Evolutionary conservation across 2,329 filamentous ascomycete species (phyloP).

Genomic region (Aspergillus sclerotialis): DNA sequence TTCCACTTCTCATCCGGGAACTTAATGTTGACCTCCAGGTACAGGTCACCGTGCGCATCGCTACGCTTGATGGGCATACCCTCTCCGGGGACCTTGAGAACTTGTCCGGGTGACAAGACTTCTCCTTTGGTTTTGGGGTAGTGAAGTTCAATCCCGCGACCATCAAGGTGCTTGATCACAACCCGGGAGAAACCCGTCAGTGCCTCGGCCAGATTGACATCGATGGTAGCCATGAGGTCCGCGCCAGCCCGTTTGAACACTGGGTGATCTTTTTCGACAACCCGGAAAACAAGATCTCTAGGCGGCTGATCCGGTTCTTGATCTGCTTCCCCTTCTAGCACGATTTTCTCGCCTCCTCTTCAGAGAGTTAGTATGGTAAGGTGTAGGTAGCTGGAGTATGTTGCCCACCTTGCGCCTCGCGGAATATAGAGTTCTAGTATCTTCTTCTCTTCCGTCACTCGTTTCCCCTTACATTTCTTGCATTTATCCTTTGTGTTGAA

Average conservation of each 20-base stretch:
- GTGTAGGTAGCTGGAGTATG: too few species aligned
- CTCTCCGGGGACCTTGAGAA: slow-evolving; percentile 79
- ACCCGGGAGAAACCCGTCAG: slow-evolving; percentile 84
- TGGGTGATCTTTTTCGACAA: slow-evolving; percentile 75
- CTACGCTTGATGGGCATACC: slow-evolving; percentile 91
- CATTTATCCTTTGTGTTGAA: slow-evolving; percentile 96
- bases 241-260: slow-evolving; percentile 74
- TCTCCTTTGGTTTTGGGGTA: slow-evolving; percentile 71
- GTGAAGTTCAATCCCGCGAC: slow-evolving; percentile 75
- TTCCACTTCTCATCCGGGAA: slow-evolving; percentile 88
- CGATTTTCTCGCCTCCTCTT: slow-evolving; percentile 75
- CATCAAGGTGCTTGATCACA: slow-evolving; percentile 87
- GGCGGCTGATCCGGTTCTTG: slow-evolving; percentile 83
- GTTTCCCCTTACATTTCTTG: slow-evolving; percentile 96
- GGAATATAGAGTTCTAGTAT: slow-evolving; percentile 95
- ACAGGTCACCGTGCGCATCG: slow-evolving; percentile 79
- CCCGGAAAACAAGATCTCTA: slow-evolving; percentile 85
- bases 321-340: slow-evolving; percentile 88
- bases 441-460: slow-evolving; percentile 82
- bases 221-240: slow-evolving; percentile 75
- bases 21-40: slow-evolving; percentile 74
- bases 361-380: slow-evolving; percentile 10
- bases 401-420: slow-evolving; percentile 64
- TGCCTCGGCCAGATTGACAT: slow-evolving; percentile 75
- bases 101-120: slow-evolving; percentile 73